phyloP scores from a whole-genome alignment of 2,329 filamentous ascomycete genomes.

The Colletotrichum falcatum region DNA sequence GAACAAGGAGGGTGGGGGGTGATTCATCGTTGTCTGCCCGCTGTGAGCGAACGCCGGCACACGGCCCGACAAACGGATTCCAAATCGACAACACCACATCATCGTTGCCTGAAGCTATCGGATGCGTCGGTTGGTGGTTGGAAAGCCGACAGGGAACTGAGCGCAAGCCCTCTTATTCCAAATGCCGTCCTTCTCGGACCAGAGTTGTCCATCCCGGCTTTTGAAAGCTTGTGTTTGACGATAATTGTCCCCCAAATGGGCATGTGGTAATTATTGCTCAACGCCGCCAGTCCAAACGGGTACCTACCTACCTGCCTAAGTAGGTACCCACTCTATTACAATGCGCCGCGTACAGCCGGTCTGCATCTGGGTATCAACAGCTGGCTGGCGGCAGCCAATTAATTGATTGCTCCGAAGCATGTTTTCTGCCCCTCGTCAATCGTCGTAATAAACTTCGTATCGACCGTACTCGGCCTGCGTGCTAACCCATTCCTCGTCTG shows the following conservation, averaged over 20 bases:
- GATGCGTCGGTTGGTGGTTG: background rate
- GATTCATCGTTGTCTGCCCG: background rate
- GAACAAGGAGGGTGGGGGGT: background rate
- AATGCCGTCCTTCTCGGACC: background rate
- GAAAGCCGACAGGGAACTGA: background rate
- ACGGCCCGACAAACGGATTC: conserved; percentile 19
- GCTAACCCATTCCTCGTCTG: conserved; percentile 72
- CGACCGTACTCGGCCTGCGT: conserved; percentile 70
- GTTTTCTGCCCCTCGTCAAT: conserved; percentile 44
- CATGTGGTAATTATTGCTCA: background rate
- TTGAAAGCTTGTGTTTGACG: background rate
- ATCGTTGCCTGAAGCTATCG: conserved; percentile 12
- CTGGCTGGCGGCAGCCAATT: background rate
- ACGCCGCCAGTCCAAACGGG: background rate
- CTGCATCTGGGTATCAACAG: background rate
- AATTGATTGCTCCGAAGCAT: background rate
- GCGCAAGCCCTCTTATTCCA: background rate
- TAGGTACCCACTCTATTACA: background rate
- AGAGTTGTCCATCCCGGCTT: background rate
- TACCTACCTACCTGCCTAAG: too few species aligned
- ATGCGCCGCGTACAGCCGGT: background rate
- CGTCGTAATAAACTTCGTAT: conserved; percentile 68
- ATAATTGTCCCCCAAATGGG: background rate
- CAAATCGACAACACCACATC: conserved; percentile 23
- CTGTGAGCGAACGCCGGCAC: conserved; percentile 1